phyloP scores from a whole-genome alignment of 441 rosid genomes.

The Aleurites moluccanus region DNA sequence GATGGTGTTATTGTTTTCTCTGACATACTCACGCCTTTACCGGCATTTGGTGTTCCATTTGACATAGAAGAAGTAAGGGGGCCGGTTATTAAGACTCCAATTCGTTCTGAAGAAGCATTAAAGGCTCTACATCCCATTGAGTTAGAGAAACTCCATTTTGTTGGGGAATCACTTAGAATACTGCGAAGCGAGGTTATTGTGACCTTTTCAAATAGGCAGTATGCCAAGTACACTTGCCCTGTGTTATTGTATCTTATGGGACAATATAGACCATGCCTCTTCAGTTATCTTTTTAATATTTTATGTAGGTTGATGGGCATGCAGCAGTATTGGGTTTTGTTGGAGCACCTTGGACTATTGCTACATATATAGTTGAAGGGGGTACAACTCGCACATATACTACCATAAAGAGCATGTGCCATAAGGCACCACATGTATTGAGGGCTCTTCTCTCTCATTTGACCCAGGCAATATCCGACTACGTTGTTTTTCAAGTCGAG shows the following conservation, averaged over 20 bases:
- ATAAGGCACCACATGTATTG: slow-evolving; percentile 67
- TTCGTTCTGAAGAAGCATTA: slow-evolving; percentile 64
- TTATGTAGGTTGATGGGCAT: slow-evolving; percentile 61
- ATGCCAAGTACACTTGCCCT: background rate
- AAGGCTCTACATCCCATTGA: slow-evolving; percentile 78
- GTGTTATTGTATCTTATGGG: slow-evolving; percentile 7
- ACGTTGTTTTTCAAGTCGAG: slow-evolving; percentile 80
- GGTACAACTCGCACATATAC: slow-evolving; percentile 88
- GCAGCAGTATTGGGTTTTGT: slow-evolving; percentile 90
- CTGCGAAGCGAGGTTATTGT: slow-evolving; percentile 69
- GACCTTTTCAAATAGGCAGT: slow-evolving; percentile 26
- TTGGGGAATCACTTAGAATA: slow-evolving; percentile 76
- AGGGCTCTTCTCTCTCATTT: slow-evolving; percentile 80
- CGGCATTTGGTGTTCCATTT: slow-evolving; percentile 90
- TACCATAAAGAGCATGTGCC: slow-evolving; percentile 86
- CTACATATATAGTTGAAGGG: slow-evolving; percentile 88
- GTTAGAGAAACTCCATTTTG: slow-evolving; percentile 66
- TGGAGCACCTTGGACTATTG: slow-evolving; percentile 98
- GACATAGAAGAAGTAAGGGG: slow-evolving; percentile 92
- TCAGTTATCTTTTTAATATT: slow-evolving; percentile 10
- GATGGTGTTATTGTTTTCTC: slow-evolving; percentile 96
- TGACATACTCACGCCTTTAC: slow-evolving; percentile 91
- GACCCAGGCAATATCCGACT: slow-evolving; percentile 72
- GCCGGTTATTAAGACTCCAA: slow-evolving; percentile 76
- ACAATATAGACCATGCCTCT: background rate